Evolutionary conservation across 495 filamentous ascomycete species (phyloP).

Genomic region (Choiromyces venosus): DNA sequence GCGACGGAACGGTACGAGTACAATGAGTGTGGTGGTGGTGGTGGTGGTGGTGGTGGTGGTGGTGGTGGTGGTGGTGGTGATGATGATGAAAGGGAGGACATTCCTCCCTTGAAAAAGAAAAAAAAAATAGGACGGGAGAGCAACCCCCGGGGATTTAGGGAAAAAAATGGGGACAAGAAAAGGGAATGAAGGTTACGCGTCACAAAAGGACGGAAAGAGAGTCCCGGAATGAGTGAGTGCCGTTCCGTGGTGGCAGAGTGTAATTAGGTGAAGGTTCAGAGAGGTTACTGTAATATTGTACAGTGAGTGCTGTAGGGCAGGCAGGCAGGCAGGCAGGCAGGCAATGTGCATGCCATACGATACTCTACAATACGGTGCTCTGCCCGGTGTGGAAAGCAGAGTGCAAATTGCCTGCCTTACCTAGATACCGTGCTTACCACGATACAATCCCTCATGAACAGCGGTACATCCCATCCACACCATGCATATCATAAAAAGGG

Average conservation of each 20-base stretch:
- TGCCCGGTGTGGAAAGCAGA: too few species aligned
- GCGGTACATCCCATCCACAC: neutral
- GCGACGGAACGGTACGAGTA: neutral
- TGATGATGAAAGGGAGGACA: neutral
- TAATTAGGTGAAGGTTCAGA: neutral
- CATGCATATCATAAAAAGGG: neutral
- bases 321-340: neutral
- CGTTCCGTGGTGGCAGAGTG: neutral
- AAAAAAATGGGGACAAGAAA: neutral
- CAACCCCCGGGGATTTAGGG: neutral
- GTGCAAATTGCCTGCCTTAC: too few species aligned
- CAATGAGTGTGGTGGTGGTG: too few species aligned
- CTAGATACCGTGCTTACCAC: too few species aligned
- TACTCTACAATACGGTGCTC: too few species aligned
- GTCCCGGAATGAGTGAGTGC: neutral
- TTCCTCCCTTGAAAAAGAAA: too few species aligned
- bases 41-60: too few species aligned
- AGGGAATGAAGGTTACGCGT: neutral
- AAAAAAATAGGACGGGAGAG: neutral
- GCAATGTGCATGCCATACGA: too few species aligned
- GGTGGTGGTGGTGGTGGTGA: too few species aligned
- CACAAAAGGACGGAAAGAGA: neutral
- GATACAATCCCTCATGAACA: too few species aligned
- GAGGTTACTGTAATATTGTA: neutral
- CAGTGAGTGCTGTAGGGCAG: neutral